Percentiles rank a stretch among this genome's conserved stretches.
These are phyloP conservation scores for Ambrosia trifida DNA, from an alignment of 129 eudicot genomes.

Conservation along the genomic window DNA sequence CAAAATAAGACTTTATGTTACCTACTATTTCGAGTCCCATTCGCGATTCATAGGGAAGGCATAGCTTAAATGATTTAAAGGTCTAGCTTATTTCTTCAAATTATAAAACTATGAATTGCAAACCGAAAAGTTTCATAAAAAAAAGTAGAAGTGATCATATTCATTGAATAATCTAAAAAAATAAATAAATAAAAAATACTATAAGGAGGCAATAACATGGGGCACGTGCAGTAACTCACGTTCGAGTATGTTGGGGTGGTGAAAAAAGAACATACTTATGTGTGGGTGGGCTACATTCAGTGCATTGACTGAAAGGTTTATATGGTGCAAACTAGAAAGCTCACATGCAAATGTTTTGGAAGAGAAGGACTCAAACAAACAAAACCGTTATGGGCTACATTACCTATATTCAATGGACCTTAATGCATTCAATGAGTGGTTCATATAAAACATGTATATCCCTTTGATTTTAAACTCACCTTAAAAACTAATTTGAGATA, in stretches of 20 bases:
- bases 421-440: not conserved
- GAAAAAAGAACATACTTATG: not conserved
- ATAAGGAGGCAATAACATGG: constrained; percentile 26
- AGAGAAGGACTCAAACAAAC: not conserved
- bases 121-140: not conserved
- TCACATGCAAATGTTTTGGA: constrained; percentile 5
- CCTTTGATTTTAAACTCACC: not conserved
- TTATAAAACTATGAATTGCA: no score
- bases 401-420: constrained; percentile 5
- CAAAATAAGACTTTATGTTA: no score
- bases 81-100: no score
- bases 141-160: constrained; percentile 1
- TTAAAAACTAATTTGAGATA: not conserved
- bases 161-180: constrained; percentile 20
- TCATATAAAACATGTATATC: not conserved
- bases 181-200: not conserved
- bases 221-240: constrained; percentile 30
- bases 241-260: constrained; percentile 19
- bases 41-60: no score
- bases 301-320: not conserved
- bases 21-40: no score
- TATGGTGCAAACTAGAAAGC: not conserved
- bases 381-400: constrained; percentile 25
- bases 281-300: not conserved
- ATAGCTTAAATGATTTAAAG: no score